These are phyloP conservation scores for Coemansia sp. DNA, from an alignment of 192 early-diverging fungal genomes.

Conservation along the genomic window DNA sequence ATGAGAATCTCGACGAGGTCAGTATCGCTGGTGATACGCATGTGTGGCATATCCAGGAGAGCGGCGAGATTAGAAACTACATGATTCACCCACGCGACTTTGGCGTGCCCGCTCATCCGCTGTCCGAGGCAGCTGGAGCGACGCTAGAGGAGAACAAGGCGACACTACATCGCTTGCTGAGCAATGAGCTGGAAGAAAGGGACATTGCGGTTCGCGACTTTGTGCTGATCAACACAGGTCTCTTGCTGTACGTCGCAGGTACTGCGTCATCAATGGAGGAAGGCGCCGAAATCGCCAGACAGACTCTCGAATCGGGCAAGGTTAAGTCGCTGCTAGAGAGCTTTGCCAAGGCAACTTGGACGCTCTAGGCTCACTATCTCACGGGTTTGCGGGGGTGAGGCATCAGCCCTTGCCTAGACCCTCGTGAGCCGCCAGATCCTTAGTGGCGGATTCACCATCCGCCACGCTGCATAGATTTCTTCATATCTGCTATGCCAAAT, in stretches of 20 bases:
- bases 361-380: not conserved
- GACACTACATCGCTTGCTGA: slow-evolving; percentile 70
- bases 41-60: slow-evolving; percentile 79
- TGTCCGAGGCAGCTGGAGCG: slow-evolving; percentile 69
- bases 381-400: not conserved
- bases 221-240: slow-evolving; percentile 91
- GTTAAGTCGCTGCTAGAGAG: slow-evolving; percentile 65
- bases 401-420: not conserved
- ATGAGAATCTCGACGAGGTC: slow-evolving; percentile 89
- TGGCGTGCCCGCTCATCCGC: slow-evolving; percentile 75
- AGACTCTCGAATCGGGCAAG: slow-evolving; percentile 71
- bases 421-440: not conserved
- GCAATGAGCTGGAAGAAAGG: slow-evolving; percentile 59
- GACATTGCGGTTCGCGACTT: slow-evolving; percentile 80
- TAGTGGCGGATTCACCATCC: slow-evolving; percentile 11
- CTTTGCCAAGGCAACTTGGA: slow-evolving; percentile 56
- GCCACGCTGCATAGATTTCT: not conserved
- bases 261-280: slow-evolving; percentile 69
- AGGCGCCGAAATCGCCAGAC: slow-evolving; percentile 74
- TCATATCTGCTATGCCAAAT: not conserved
- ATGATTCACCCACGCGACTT: slow-evolving; percentile 84
- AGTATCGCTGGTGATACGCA: slow-evolving; percentile 84
- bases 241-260: slow-evolving; percentile 80
- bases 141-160: slow-evolving; percentile 75
- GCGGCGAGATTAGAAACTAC: slow-evolving; percentile 63